Percentiles rank a stretch among this genome's conserved stretches.
Evolutionary conservation across 2,329 filamentous ascomycete species (phyloP).

Genomic region (Huntiella moniliformis): DNA sequence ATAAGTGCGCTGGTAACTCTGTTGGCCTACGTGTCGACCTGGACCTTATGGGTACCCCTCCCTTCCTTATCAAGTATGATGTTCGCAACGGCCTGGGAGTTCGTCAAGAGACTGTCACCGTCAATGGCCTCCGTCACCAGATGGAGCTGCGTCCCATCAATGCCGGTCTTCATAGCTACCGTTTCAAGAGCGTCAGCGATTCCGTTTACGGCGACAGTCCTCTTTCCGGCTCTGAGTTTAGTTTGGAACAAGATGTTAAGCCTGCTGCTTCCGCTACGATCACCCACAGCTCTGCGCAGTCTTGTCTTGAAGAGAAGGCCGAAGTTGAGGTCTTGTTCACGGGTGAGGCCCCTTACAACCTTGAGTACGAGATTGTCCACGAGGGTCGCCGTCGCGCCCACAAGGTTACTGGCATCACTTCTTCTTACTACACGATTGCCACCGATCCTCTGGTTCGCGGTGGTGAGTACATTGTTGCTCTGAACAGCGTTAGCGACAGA

Average conservation of each 20-base stretch:
- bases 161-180: conserved; percentile 73
- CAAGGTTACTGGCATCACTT: conserved; percentile 43
- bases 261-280: conserved; percentile 72
- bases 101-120: conserved; percentile 32
- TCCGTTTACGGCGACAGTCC: conserved; percentile 53
- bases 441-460: conserved; percentile 60
- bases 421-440: conserved; percentile 47
- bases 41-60: conserved; percentile 79
- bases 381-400: conserved; percentile 65
- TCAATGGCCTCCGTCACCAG: conserved; percentile 62
- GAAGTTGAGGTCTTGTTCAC: conserved; percentile 55
- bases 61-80: conserved; percentile 68
- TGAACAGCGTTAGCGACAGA: conserved; percentile 72
- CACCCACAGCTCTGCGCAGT: conserved; percentile 36
- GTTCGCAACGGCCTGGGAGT: conserved; percentile 43
- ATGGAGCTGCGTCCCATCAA: conserved; percentile 64
- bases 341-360: conserved; percentile 69
- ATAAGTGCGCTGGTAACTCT: conserved; percentile 87
- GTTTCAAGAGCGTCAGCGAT: conserved; percentile 67
- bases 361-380: conserved; percentile 87
- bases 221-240: conserved; percentile 40
- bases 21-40: conserved; percentile 78
- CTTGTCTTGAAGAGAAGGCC: conserved; percentile 69
- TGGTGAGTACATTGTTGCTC: conserved; percentile 73
- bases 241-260: conserved; percentile 77